phyloP scores from a whole-genome alignment of 202 grass and related monocot species.

The Panicum virgatum region DNA sequence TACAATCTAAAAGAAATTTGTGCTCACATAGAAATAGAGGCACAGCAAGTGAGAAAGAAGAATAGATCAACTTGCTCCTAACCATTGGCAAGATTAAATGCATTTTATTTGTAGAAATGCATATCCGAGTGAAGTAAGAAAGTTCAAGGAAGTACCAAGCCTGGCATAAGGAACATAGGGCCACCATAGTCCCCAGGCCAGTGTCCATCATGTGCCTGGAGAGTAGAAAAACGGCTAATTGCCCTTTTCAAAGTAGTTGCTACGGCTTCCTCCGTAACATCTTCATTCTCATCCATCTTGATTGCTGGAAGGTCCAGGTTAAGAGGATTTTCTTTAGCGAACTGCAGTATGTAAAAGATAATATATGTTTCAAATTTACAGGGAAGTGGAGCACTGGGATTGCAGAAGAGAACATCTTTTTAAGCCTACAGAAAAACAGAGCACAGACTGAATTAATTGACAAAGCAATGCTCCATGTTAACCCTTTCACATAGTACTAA shows the following conservation, averaged over 20 bases:
- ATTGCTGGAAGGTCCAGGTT: constrained; percentile 62
- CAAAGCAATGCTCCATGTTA: neutral
- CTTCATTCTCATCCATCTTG: constrained; percentile 61
- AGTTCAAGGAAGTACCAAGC: constrained; percentile 60
- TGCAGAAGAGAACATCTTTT: neutral
- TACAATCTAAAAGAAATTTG: neutral
- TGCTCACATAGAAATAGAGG: neutral
- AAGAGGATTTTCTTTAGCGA: constrained; percentile 65
- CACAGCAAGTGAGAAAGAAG: neutral
- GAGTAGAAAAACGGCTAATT: constrained; percentile 53
- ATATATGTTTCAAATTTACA: neutral
- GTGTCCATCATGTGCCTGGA: constrained; percentile 89
- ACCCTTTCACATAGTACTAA: neutral
- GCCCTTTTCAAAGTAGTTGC: constrained; percentile 60
- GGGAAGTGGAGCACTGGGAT: neutral
- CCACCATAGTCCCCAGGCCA: constrained; percentile 95
- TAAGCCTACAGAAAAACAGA: neutral
- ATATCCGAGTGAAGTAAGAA: neutral
- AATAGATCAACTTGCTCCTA: neutral
- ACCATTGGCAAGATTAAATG: neutral
- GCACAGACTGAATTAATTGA: neutral
- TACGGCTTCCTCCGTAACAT: constrained; percentile 68
- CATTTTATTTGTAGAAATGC: neutral
- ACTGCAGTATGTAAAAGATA: constrained; percentile 48
- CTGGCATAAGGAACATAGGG: constrained; percentile 96